Conservation (phyloP, 2,329 filamentous ascomycete species). For the Fusarium verrucosum region DNA sequence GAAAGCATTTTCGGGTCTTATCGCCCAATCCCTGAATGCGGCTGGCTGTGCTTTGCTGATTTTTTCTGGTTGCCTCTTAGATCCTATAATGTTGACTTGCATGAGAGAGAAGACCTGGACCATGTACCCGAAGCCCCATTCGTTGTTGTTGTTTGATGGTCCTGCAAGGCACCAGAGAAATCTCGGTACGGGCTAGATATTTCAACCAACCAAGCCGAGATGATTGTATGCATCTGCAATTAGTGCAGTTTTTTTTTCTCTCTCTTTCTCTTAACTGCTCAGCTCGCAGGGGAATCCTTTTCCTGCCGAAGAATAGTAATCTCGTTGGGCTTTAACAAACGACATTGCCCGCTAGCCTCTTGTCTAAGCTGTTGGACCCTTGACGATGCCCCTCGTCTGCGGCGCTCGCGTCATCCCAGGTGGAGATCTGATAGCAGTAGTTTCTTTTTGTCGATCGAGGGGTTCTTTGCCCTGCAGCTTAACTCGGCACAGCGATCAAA, state of each 20-base stretch:
- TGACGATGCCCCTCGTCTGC: slow-evolving; percentile 8
- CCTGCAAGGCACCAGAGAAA: slow-evolving; percentile 35
- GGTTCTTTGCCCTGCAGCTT: slow-evolving; percentile 24
- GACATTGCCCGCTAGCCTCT: slow-evolving; percentile 10
- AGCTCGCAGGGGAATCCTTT: slow-evolving; percentile 4
- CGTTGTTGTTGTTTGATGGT: slow-evolving; percentile 9
- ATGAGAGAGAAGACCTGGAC: slow-evolving; percentile 24
- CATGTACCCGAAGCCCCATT: slow-evolving; percentile 11
- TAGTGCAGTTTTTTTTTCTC: no score
- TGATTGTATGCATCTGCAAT: slow-evolving; percentile 15
- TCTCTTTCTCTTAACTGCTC: background rate
- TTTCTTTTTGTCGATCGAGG: slow-evolving; percentile 29
- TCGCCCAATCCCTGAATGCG: slow-evolving; percentile 29
- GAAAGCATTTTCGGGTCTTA: slow-evolving; percentile 11
- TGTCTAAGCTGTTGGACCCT: slow-evolving; percentile 15
- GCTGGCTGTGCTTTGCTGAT: slow-evolving; percentile 23
- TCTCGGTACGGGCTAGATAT: background rate
- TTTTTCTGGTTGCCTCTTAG: slow-evolving; percentile 34
- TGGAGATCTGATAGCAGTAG: slow-evolving; percentile 27
- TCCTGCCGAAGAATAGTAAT: slow-evolving; percentile 20
- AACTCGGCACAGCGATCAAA: slow-evolving; percentile 23
- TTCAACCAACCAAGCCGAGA: slow-evolving; percentile 15
- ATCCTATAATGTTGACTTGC: slow-evolving; percentile 31
- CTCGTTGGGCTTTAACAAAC: slow-evolving; percentile 14
- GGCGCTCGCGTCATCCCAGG: slow-evolving; percentile 29